A percentile compares a stretch with the other conserved stretches of the same genome.
These are phyloP conservation scores for Flaveria linearis DNA, from an alignment of 129 eudicot genomes.

Conservation along the genomic window DNA sequence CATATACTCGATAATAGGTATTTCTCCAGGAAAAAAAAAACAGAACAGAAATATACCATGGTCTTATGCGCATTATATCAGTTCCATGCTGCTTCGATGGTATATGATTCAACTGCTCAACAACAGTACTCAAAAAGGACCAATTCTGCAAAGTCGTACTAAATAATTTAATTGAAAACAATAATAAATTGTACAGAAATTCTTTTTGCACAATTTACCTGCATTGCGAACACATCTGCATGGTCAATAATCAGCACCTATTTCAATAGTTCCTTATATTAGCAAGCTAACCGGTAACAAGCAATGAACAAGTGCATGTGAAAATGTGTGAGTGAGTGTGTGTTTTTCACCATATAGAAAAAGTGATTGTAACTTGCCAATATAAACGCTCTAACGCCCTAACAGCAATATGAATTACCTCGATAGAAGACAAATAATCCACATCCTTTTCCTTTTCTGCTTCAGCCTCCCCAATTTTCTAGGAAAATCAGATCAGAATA, in stretches of 20 bases:
- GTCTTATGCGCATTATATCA: constrained; percentile 92
- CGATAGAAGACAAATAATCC: constrained; percentile 93
- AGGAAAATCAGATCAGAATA: constrained; percentile 22
- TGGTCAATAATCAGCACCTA: constrained; percentile 92
- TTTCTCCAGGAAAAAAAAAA: not conserved
- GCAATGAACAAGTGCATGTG: not conserved
- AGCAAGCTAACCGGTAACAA: constrained; percentile 8
- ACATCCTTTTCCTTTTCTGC: constrained; percentile 75
- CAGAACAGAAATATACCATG: constrained; percentile 52
- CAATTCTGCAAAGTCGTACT: constrained; percentile 64
- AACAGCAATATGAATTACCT: constrained; percentile 44
- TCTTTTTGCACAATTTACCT: constrained; percentile 44
- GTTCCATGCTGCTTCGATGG: constrained; percentile 84
- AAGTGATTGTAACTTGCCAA: not conserved
- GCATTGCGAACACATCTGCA: constrained; percentile 92
- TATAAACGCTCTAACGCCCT: not conserved
- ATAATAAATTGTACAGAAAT: not conserved
- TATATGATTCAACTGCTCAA: constrained; percentile 65
- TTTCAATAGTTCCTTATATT: constrained; percentile 27
- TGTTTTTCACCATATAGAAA: constrained; percentile 11
- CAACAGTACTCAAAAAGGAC: constrained; percentile 77
- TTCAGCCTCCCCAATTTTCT: constrained; percentile 95
- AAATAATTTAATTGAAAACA: constrained; percentile 3
- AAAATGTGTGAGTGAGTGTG: not conserved
- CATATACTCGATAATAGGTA: constrained; percentile 3